A percentile compares a stretch with the other conserved stretches of the same genome.
phyloP scores from a whole-genome alignment of 495 filamentous ascomycete species.

The Trichoderma asperelloides region DNA sequence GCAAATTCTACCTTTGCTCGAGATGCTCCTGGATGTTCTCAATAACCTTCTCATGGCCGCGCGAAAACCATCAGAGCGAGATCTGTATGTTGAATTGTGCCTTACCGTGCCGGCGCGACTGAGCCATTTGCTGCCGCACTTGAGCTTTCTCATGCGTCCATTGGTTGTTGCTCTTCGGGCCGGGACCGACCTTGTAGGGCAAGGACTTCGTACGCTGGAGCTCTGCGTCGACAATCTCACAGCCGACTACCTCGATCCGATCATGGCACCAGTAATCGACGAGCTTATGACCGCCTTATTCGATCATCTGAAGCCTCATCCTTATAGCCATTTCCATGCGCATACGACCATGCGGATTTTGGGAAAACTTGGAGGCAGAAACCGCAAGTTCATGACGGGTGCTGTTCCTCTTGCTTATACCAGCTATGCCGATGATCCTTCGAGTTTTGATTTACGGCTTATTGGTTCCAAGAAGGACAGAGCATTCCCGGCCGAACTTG shows the following conservation, averaged over 20 bases:
- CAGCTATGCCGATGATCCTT: constrained; percentile 73
- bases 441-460: constrained; percentile 79
- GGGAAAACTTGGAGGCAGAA: constrained; percentile 91
- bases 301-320: constrained; percentile 83
- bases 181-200: constrained; percentile 86
- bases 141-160: constrained; percentile 94
- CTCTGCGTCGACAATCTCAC: constrained; percentile 98
- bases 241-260: constrained; percentile 94
- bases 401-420: constrained; percentile 73
- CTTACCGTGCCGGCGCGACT: constrained; percentile 91
- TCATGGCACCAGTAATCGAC: constrained; percentile 98
- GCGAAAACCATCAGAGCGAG: constrained; percentile 78
- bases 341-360: constrained; percentile 98
- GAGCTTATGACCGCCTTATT: constrained; percentile 95
- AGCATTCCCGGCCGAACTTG: constrained; percentile 75
- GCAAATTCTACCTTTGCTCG: constrained; percentile 87
- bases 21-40: constrained; percentile 95
- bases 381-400: constrained; percentile 87
- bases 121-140: constrained; percentile 92
- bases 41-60: constrained; percentile 88
- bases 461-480: constrained; percentile 81
- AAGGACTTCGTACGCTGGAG: constrained; percentile 88
- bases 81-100: constrained; percentile 94
- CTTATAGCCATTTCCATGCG: constrained; percentile 92
- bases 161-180: constrained; percentile 88